Evolutionary conservation across 345 rosid species (phyloP).

Genomic region (Euclidium syriacum): DNA sequence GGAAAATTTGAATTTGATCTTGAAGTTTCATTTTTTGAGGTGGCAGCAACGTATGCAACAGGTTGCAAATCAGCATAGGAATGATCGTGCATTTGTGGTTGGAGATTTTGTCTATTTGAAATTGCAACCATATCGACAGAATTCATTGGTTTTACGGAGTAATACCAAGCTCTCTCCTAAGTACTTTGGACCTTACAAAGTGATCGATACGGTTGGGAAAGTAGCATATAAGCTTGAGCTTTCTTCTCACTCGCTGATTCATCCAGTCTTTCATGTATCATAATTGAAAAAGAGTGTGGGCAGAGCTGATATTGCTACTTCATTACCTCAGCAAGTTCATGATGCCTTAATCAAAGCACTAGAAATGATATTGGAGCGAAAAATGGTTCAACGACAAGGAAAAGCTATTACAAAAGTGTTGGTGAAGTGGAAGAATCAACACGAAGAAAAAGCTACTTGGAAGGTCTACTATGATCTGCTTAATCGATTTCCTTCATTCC

Average conservation of each 20-base stretch:
- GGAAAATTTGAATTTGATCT: background rate
- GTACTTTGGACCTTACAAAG: background rate
- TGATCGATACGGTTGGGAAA: background rate
- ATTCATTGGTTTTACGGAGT: background rate
- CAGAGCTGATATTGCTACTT: too few species aligned
- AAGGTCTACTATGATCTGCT: too few species aligned
- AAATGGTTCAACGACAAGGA: too few species aligned
- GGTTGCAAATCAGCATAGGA: background rate
- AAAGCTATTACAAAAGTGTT: too few species aligned
- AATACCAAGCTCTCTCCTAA: too few species aligned
- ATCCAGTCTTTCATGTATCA: background rate
- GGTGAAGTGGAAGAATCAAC: too few species aligned
- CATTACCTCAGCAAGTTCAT: too few species aligned
- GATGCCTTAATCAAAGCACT: too few species aligned
- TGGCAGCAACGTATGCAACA: background rate
- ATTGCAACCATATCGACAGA: background rate
- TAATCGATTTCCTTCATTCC: too few species aligned
- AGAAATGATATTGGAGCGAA: too few species aligned
- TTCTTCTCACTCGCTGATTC: background rate
- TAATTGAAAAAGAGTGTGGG: too few species aligned
- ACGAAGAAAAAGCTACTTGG: too few species aligned
- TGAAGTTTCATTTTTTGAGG: background rate
- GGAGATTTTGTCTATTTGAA: background rate
- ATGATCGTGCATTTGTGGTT: rapidly evolving
- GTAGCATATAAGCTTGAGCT: background rate